Conservation (phyloP, 2,329 filamentous ascomycete genomes). For the Chaetoscypha palmicola region DNA sequence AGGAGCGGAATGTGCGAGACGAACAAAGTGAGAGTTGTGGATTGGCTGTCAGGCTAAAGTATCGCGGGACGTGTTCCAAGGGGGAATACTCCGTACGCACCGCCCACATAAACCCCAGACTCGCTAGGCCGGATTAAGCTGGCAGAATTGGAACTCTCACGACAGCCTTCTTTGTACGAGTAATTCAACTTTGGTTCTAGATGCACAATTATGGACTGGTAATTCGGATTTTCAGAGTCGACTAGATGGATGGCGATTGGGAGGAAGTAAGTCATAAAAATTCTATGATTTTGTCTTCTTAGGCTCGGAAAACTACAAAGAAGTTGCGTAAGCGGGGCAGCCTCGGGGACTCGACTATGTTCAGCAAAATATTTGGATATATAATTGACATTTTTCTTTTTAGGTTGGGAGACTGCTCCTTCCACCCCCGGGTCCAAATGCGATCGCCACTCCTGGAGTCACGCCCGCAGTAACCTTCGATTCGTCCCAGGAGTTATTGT, state of each 20-base stretch:
- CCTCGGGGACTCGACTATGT: conserved; percentile 11
- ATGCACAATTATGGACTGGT: conserved; percentile 24
- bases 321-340: conserved; percentile 14
- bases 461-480: conserved; percentile 85
- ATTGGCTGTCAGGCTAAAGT: too few species aligned
- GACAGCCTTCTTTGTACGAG: too few species aligned
- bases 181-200: too few species aligned
- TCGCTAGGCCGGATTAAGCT: too few species aligned
- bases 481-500: conserved; percentile 79
- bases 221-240: conserved; percentile 6
- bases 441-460: conserved; percentile 51
- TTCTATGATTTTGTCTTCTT: conserved; percentile 6
- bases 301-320: background rate
- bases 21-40: too few species aligned
- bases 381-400: conserved; percentile 24
- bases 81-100: too few species aligned
- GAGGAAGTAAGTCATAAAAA: conserved; percentile 47
- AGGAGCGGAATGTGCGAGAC: too few species aligned
- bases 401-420: conserved; percentile 77
- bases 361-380: conserved; percentile 1
- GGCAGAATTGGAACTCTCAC: too few species aligned
- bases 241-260: conserved; percentile 58
- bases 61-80: too few species aligned
- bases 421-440: conserved; percentile 67
- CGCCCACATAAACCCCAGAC: too few species aligned